Evolutionary conservation across 495 filamentous ascomycete genomes (phyloP), one percentile per base, ranked within the genome.

Genomic region (Penicillium roqueforti): DNA sequence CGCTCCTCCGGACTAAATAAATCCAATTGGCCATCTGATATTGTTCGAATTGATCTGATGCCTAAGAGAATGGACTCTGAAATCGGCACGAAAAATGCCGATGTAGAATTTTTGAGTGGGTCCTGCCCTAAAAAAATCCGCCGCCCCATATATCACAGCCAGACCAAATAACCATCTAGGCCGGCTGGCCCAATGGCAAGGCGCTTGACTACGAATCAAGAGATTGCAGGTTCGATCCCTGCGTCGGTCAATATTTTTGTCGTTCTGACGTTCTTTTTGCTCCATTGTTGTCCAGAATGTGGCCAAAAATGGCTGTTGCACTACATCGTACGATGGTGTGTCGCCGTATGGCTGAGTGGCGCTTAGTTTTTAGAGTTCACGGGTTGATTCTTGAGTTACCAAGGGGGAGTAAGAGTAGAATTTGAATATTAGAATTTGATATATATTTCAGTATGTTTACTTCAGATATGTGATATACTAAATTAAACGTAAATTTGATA

Each of bases 141-240:
- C 6, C 14, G 14, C 32, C 32, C 14, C 32, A n/a, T n/a, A 34
- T 34, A 14, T 3, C 14, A 14, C 32, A 34, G 7, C 14, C 3
- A 0, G 1, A 1, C 5, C 5, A 34, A n/a, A 6, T n/a, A n/a
- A 14, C 0, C 6, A 6, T 2, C 13, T 6, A 34, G 70, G 65
- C 71, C 71, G 64, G 73, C 73, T 83, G 77, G 80, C 79, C 77
- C 78, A 84, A 84, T 84, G 81, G 81, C 77, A 84, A 84, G 81
- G 80, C 80, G 80, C 79, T 84, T 84, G 81, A 84, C 81, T 84
- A 84, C 81, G 81, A 81, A 81, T 81, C 78, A 81, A 80, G 75
- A 80, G 78, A 81, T 81, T 80, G 72, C 72, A 75, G 71, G 72
- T 66, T 69, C 63, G 65, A 71, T 58, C 66, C 69, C 72, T 69